Evolutionary conservation across 495 filamentous ascomycete genomes (phyloP).

Genomic region (Pseudoneurospora amorphoporcata): DNA sequence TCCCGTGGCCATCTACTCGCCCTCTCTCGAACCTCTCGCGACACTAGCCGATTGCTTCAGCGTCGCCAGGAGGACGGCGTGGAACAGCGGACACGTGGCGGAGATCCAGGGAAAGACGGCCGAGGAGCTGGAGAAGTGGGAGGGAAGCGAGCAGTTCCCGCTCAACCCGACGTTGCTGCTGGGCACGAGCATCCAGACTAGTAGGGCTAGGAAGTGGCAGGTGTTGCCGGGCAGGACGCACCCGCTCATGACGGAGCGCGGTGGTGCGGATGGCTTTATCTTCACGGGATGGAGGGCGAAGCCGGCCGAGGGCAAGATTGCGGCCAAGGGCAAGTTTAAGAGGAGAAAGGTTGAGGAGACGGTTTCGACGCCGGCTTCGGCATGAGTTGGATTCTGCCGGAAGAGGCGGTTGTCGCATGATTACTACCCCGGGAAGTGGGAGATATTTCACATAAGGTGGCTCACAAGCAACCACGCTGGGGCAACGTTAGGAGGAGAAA

Average conservation of each 20-base stretch:
- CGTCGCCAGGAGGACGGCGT: conserved; percentile 63
- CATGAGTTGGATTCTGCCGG: not conserved
- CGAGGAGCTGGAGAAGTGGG: conserved; percentile 36
- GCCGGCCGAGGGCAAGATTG: conserved; percentile 65
- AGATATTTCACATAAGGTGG: not conserved
- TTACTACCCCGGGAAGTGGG: not conserved
- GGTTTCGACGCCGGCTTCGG: conserved; percentile 14
- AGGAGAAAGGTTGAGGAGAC: conserved; percentile 45
- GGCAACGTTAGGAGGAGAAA: not conserved
- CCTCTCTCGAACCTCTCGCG: conserved; percentile 64
- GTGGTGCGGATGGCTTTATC: conserved; percentile 83
- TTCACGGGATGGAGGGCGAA: conserved; percentile 75
- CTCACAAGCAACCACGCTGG: not conserved
- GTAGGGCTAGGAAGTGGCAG: conserved; percentile 69
- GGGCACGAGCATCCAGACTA: conserved; percentile 68
- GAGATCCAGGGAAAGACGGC: conserved; percentile 25
- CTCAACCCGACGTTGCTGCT: conserved; percentile 76
- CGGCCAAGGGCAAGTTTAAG: conserved; percentile 68
- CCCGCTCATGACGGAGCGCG: conserved; percentile 79
- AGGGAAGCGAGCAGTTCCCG: conserved; percentile 60
- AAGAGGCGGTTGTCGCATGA: not conserved
- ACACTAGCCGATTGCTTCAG: conserved; percentile 72
- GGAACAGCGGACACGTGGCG: conserved; percentile 31
- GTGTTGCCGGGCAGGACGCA: conserved; percentile 88
- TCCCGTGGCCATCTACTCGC: conserved; percentile 73